Base-by-base conservation (phyloP, 306 rosid species). In the Acacia melanoxylon region DNA sequence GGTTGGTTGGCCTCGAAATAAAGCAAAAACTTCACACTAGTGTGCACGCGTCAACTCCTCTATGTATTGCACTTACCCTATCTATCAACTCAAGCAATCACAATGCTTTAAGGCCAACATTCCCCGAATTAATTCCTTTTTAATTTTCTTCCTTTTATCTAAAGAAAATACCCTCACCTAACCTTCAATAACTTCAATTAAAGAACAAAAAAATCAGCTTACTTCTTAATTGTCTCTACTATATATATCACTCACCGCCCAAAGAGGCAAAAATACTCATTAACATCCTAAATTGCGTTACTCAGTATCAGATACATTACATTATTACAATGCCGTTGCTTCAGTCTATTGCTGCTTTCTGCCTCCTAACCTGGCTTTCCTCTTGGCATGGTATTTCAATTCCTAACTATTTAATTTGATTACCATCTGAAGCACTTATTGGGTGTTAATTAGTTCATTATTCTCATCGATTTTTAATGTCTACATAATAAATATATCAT, bases 171-270 rank as follows among this genome's bases (percentile, higher is more conserved):
- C 49, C 82, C 87, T 80, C 83, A 71, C 74, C 86, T 76, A 86
- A 79, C 29, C 97, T 88, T 91, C 41, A 85, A n/a, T n/a, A n/a
- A 89, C 90, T 90, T 48, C 87, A 93, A 89, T 88, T 76, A 40
- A 91, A 93, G 89, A 85, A 78, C 40, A 73, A 35, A n/a, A 71
- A 71, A 77, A 17, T 77, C 79, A 17, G 14, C 15, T 33, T 68
- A 25, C 49, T 44, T 42, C 76, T 22, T 65, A 72, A 67, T 59
- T 66, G 56, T 78, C 56, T 81, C 69, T 58, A 82, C 83, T 76
- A n/a, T 8, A 54, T 3, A 49, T 37, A 49, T 1, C 63, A 19
- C 59, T 14, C 65, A 58, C 52, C 67, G n/a, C n/a, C 69, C 48
- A 37, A 37, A 37, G 6, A 59, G 20, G 7, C 20, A 5, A 15